Base-by-base conservation (phyloP, 805 yeast genomes). In the Clavispora carvajalis region DNA sequence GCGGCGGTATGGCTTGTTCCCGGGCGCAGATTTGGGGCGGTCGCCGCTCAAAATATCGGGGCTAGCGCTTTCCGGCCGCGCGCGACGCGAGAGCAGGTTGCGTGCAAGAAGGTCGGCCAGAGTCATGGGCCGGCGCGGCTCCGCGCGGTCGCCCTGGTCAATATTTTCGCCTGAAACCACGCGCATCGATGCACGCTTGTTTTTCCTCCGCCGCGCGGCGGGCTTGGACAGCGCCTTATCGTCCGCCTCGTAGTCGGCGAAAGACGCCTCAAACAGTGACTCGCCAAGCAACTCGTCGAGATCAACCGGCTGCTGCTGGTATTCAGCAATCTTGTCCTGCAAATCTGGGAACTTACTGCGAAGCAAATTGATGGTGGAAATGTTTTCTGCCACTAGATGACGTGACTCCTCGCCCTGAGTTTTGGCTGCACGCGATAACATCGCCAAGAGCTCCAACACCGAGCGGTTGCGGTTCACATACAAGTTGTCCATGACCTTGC, bases 331-430 rank as follows among this genome's bases (percentile, higher is more conserved):
- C 38, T 54, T 57, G 12, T 62, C 62, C 34, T 43, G 54, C 33
- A 61, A 62, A 40, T 65, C 73, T 25, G 65, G 71, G 40, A 60
- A 49, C 33, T 61, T 60, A 10, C 61, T 67, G 34, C 70, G 44
- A 22, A 73, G 62, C 19, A 60, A 43, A 18, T 54, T 63, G 44
- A 80, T 63, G 16, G 72, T 61, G 7, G 66, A 68, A 35, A 73
- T 73, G 40, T 77, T 73, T 38, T 76, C 73, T 29, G 60, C 64
- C 35, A 79, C 54, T 3, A 77, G 52, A 2, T 57, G 46, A 40
- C 69, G 64, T 4, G 77, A 63, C 35, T 75, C 76, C 39, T 63
- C 65, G n/a, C 78, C 77, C 46, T 77, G 80, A 15, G 61, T 51
- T 39, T 66, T 70, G 3, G 80, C 62, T 2, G 69, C 67, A 18